These are phyloP conservation scores for Aphanocladium album DNA, from an alignment of 2,329 filamentous ascomycete genomes.

Conservation along the genomic window DNA sequence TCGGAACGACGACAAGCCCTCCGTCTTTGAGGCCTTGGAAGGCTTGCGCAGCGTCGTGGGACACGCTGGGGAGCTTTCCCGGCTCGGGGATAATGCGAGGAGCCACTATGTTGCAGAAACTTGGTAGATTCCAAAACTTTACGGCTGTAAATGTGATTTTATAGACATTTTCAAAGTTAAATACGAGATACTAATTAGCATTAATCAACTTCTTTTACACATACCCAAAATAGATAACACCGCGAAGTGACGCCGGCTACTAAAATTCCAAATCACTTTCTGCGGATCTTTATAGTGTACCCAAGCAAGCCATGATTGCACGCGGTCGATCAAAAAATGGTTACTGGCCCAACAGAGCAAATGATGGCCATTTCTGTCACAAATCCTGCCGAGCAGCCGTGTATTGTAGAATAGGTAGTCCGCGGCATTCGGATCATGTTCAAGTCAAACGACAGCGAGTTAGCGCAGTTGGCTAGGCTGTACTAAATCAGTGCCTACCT, in stretches of 20 bases:
- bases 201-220: neutral
- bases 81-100: neutral
- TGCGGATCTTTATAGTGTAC: neutral
- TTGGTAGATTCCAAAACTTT: too few species aligned
- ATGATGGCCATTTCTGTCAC: neutral
- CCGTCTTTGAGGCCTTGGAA: neutral
- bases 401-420: too few species aligned
- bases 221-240: neutral
- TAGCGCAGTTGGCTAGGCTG: too few species aligned
- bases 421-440: too few species aligned
- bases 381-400: too few species aligned
- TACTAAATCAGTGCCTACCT: too few species aligned
- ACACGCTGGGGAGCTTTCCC: neutral
- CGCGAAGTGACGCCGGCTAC: neutral
- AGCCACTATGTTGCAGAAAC: neutral
- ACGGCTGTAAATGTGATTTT: too few species aligned
- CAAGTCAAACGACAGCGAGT: too few species aligned
- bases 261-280: neutral
- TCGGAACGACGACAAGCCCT: neutral
- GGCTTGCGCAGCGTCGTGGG: neutral
- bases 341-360: neutral
- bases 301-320: neutral
- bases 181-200: too few species aligned
- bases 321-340: neutral
- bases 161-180: too few species aligned